Percentiles rank a stretch among this genome's conserved stretches.
Evolutionary conservation across 495 filamentous ascomycete species (phyloP).

Genomic region (Aspergillus taichungensis): DNA sequence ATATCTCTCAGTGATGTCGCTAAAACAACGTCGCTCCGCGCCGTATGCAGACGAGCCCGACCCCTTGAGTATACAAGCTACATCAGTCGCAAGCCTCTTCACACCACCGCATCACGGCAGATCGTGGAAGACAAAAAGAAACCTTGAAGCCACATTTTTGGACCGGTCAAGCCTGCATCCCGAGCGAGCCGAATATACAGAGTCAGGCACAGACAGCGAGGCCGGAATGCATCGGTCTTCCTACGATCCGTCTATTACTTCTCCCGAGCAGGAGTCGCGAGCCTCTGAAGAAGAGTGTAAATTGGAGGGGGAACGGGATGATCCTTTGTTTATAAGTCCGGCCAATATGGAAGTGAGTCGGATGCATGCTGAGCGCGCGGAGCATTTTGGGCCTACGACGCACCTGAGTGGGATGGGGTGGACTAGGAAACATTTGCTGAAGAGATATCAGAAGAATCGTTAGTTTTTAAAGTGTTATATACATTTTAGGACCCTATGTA

Average conservation of each 20-base stretch:
- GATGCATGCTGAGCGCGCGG: constrained; percentile 8
- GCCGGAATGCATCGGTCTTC: constrained; percentile 21
- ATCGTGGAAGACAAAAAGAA: too few species aligned
- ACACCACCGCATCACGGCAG: too few species aligned
- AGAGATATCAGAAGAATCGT: too few species aligned
- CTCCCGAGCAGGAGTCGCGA: constrained; percentile 14
- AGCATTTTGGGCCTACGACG: constrained; percentile 4
- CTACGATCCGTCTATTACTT: constrained; percentile 19
- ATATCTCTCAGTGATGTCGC: too few species aligned
- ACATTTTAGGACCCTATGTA: too few species aligned
- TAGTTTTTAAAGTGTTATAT: too few species aligned
- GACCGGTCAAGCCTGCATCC: background rate
- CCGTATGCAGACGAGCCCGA: too few species aligned
- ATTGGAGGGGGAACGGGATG: constrained; percentile 11
- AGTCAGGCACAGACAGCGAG: constrained; percentile 24
- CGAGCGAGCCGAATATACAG: constrained; percentile 17
- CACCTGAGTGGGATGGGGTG: constrained; percentile 18
- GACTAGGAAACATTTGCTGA: constrained; percentile 12
- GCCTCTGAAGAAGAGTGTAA: constrained; percentile 19
- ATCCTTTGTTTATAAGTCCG: constrained; percentile 22
- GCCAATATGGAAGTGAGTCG: constrained; percentile 19
- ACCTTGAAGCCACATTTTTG: too few species aligned
- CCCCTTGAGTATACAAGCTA: too few species aligned
- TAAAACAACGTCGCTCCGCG: too few species aligned
- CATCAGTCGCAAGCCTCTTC: too few species aligned